Evolutionary conservation across 2,329 filamentous ascomycete genomes (phyloP), one percentile per base, ranked within the genome.

Genomic region (Zymoseptoria passerinii): DNA sequence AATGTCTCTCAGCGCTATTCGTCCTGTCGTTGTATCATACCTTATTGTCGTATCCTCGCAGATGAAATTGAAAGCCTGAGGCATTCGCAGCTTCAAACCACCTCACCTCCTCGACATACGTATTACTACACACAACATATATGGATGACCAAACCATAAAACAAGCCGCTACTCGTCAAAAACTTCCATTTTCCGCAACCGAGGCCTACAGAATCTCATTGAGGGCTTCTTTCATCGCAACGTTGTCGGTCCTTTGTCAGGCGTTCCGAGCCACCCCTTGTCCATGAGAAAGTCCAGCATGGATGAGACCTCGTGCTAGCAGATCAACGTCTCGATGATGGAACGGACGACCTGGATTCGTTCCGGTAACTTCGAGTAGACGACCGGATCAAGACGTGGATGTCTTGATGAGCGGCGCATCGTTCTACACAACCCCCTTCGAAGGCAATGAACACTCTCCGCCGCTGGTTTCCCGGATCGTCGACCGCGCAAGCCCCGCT

Each of bases 361-460:
- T n/a, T n/a, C n/a, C 35, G 35, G 2, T 16, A 44, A 16, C 2
- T 13, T 44, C 35, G 16, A 5, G 1, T 44, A 13, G n/a, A 44
- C 13, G 35, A 44, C 35, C 13, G n/a, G 10, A 44, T 44, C 13
- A 16, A 7, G 2, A n/a, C 2, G 6, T 10, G 35, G 13, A 16
- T 7, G 13, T 44, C 16, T 13, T 44, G 10, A 16, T n/a, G 35
- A 44, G n/a, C 4, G 35, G 35, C 35, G 16, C 35, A 44, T 1
- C 35, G 2, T 4, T 44, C 35, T 13, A 44, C 13, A 23, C 23
- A 23, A 23, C 23, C 4, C 23, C 23, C 1, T 10, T 29, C 19
- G 48, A 51, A 49, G 54, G 44, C 19, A 28, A 63, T 63, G 61
- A 54, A 55, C n/a, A 16, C 58, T 28, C 50, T 63, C 56, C 58